Evolutionary conservation across 208 protist genomes (phyloP).

Genomic region (Wallacemonas rigidus): DNA sequence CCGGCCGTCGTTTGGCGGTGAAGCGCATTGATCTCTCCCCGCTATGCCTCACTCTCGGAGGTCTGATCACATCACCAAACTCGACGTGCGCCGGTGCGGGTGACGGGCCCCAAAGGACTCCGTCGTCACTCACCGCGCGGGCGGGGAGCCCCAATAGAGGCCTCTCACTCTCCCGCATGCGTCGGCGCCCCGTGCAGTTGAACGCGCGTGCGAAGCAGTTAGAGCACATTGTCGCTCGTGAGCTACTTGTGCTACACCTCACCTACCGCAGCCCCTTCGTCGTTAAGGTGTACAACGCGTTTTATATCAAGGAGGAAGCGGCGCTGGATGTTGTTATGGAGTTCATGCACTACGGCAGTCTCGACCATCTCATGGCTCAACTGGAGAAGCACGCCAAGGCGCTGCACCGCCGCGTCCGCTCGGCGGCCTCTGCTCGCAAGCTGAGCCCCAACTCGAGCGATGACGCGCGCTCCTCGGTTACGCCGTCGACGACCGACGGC

Average conservation of each 20-base stretch:
- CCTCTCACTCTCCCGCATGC: not conserved
- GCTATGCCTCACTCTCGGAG: conserved; percentile 42
- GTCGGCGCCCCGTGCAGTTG: not conserved
- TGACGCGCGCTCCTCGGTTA: not conserved
- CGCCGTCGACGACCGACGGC: not conserved
- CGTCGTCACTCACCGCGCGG: conserved; percentile 23
- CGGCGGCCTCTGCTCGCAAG: not conserved
- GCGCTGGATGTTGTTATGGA: conserved; percentile 88
- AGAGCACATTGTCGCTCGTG: conserved; percentile 68
- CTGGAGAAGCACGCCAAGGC: conserved; percentile 44
- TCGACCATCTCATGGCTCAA: conserved; percentile 51
- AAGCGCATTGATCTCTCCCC: conserved; percentile 79
- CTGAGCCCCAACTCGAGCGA: not conserved
- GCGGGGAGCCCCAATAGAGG: not conserved
- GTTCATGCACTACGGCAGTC: conserved; percentile 89
- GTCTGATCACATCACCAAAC: not conserved
- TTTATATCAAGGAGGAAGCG: conserved; percentile 54
- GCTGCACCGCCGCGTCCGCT: conserved; percentile 21
- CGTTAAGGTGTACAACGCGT: conserved; percentile 92
- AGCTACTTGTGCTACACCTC: conserved; percentile 87
- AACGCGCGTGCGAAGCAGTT: conserved; percentile 56
- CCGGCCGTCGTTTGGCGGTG: conserved; percentile 66
- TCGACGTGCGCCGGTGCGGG: not conserved
- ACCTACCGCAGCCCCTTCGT: conserved; percentile 87
- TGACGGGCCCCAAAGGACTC: not conserved